These are phyloP conservation scores for Pseudopyrenochaeta lycopersici DNA, from an alignment of 2,329 filamentous ascomycete genomes.

Conservation along the genomic window DNA sequence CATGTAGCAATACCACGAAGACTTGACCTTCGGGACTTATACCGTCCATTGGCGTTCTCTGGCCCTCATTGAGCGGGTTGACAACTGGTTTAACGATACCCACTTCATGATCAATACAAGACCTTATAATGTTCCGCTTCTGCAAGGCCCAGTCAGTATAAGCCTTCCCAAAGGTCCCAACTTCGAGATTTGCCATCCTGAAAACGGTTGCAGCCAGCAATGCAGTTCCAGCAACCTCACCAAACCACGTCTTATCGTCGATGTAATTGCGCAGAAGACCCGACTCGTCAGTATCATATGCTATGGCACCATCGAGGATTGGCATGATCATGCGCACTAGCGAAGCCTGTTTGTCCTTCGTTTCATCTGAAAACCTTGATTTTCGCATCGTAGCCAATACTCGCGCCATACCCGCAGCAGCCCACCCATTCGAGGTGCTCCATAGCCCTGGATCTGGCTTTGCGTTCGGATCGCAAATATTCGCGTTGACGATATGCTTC, in stretches of 20 bases:
- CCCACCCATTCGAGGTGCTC: slow-evolving; percentile 62
- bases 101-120: slow-evolving; percentile 43
- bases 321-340: slow-evolving; percentile 46
- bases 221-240: slow-evolving; percentile 60
- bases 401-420: slow-evolving; percentile 57
- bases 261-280: slow-evolving; percentile 60
- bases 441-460: slow-evolving; percentile 51
- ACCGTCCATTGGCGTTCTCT: slow-evolving; percentile 31
- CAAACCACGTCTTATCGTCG: slow-evolving; percentile 55
- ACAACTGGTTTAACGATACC: slow-evolving; percentile 54
- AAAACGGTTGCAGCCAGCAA: slow-evolving; percentile 57
- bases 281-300: slow-evolving; percentile 43
- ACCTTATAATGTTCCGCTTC: slow-evolving; percentile 50
- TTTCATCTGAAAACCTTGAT: slow-evolving; percentile 26
- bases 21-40: slow-evolving; percentile 55
- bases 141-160: slow-evolving; percentile 55
- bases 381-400: slow-evolving; percentile 56
- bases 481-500: slow-evolving; percentile 56
- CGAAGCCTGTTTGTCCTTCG: slow-evolving; percentile 23
- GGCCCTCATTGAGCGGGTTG: slow-evolving; percentile 52
- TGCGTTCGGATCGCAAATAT: not conserved
- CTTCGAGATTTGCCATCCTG: slow-evolving; percentile 55
- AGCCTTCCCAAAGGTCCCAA: slow-evolving; percentile 43
- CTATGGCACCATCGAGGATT: slow-evolving; percentile 50
- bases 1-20: slow-evolving; percentile 55